Percentiles rank a stretch among this genome's conserved stretches.
Evolutionary conservation across 768 basidiomycete genomes (phyloP).

Genomic region (Mycena sanguinolenta): DNA sequence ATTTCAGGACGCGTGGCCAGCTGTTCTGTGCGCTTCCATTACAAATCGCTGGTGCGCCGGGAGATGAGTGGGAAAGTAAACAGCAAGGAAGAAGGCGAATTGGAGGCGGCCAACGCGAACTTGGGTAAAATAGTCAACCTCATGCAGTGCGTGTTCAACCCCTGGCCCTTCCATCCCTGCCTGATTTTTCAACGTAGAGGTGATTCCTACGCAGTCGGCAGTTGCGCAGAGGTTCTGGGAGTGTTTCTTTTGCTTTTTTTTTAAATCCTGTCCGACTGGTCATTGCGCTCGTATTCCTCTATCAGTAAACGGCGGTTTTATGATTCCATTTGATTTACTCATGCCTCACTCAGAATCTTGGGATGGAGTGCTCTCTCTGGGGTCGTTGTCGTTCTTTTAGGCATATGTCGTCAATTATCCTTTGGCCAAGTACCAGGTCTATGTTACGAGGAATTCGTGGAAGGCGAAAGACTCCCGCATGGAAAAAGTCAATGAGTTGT

Average conservation of each 20-base stretch:
- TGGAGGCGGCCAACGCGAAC: slow-evolving; percentile 61
- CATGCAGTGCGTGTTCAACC: slow-evolving; percentile 70
- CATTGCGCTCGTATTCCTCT: slow-evolving; percentile 79
- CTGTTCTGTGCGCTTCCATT: slow-evolving; percentile 79
- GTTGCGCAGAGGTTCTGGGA: slow-evolving; percentile 81
- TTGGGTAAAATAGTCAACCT: slow-evolving; percentile 81
- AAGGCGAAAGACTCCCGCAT: slow-evolving; percentile 78
- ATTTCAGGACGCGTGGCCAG: slow-evolving; percentile 71
- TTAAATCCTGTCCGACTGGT: slow-evolving; percentile 68
- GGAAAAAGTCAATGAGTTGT: slow-evolving; percentile 79
- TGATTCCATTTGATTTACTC: slow-evolving; percentile 11
- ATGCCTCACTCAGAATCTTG: slow-evolving; percentile 63
- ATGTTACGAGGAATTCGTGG: slow-evolving; percentile 71
- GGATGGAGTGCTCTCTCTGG: slow-evolving; percentile 86
- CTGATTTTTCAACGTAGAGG: slow-evolving; percentile 57
- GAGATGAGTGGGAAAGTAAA: slow-evolving; percentile 66
- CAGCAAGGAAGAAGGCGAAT: slow-evolving; percentile 49
- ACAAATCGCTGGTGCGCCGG: slow-evolving; percentile 73
- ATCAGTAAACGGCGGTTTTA: slow-evolving; percentile 62
- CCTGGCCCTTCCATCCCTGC: slow-evolving; percentile 10
- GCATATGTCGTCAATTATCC: slow-evolving; percentile 77
- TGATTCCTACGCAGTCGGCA: slow-evolving; percentile 80
- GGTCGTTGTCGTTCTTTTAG: slow-evolving; percentile 71
- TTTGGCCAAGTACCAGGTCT: slow-evolving; percentile 73
- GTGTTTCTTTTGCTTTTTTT: too few relatives aligned